Evolutionary conservation across 148 eudicot genomes (phyloP), one percentile per base, ranked within the genome.

Genomic region (Oxyria digyna): DNA sequence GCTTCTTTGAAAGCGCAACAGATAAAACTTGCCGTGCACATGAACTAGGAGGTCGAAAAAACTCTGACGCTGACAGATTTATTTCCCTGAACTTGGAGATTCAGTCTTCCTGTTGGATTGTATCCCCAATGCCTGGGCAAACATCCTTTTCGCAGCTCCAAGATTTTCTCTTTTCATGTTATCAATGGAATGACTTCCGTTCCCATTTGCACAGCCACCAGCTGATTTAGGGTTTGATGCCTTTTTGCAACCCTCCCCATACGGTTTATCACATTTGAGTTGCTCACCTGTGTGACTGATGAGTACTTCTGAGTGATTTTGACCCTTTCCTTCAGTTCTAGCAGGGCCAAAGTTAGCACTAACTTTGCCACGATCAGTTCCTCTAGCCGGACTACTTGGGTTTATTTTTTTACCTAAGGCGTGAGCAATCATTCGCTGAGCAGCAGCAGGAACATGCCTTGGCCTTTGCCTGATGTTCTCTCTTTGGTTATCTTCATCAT

Each of bases 341-440:
- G 65, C 17, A 24, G 70, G 78, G 63, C 62, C 64, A 7, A 68
- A 15, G 24, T 69, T 70, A 24, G 63, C 35, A 68, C 33, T 29
- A 70, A 59, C 37, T 57, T 26, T 52, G 43, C 21, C 50, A 76
- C 45, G 62, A 67, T 31, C 57, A 62, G 62, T 77, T 71, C 55
- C 50, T 43, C 14, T 17, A 21, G 27, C 64, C 7, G 69, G 84
- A 42, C 62, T 79, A 48, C 75, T 46, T 33, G 74, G 77, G 67
- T 72, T 81, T 41, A 82, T 79, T 82, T 74, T 84, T 69, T 84
- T 81, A 48, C 99, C 97, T 69, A 94, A 90, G 3, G 99, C 99
- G 81, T 85, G 97, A 38, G 96, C 81, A 67, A 94, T 94, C 99
- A 94, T 94, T 62, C 99, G 99, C 45, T 89, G 97, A 27, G 99